Base-by-base conservation (phyloP, 495 filamentous ascomycete species). In the Trichoderma parareesei region DNA sequence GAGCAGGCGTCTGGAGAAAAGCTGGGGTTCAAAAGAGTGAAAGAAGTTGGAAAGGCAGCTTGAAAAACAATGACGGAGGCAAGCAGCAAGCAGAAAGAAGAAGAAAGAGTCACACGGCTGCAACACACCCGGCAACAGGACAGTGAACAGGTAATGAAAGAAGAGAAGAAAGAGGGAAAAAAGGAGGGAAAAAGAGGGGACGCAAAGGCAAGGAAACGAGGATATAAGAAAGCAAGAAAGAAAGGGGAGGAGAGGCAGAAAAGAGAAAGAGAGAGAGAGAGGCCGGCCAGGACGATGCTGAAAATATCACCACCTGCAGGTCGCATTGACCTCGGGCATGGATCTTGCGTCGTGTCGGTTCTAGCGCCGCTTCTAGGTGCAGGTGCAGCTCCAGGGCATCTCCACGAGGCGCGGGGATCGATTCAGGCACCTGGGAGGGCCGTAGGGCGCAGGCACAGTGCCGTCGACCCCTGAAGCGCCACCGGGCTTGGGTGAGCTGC, bases 391-490 rank as follows among this genome's bases (percentile, higher is more conserved):
- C 53, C 33, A 57, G 27, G 11, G 27, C 27, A 57, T 35, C 18
- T 57, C 53, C 53, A 57, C 53, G 53, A 57, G 53, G 53, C 53
- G 53, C 53, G 44, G 44, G 44, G 44, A 48, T 48, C 44, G 13
- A 48, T 48, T 48, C n/a, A 14, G 44, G 44, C 11, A 18, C 44
- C 44, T 48, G n/a, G 44, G n/a, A 9, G 16, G 44, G 13, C 53
- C 18, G 53, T 57, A 57, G 53, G 53, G 53, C 53, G 27, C 20
- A 57, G 16, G 46, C 46, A 18, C 16, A 20, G 10, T 7, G 48
- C n/a, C 48, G 48, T 14, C n/a, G 27, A 9, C 27, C 53, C 53
- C 46, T 49, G n/a, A 18, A 49, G 46, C n/a, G 14, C 35, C 27
- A 9, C 27, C 13, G 18, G 33, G 20, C 20, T 57, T 35, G 13